These are phyloP conservation scores for Bisporella sp. DNA, from an alignment of 2,329 filamentous ascomycete genomes.

Conservation along the genomic window DNA sequence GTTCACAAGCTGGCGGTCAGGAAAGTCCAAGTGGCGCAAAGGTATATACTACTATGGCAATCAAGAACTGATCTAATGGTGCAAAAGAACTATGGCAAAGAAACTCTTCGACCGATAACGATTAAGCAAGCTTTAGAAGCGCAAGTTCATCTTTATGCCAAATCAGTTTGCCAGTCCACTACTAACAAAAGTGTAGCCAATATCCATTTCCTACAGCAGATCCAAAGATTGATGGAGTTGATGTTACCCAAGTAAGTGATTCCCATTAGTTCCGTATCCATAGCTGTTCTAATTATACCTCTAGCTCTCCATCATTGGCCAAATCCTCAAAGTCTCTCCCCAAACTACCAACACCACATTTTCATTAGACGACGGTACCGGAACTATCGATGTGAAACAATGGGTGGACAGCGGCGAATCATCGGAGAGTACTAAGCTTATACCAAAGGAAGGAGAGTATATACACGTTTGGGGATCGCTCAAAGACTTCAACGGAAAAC, in stretches of 20 bases:
- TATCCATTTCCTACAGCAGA: conserved; percentile 65
- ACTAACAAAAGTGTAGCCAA: conserved; percentile 1
- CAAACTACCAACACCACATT: conserved; percentile 90
- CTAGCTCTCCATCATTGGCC: conserved; percentile 79
- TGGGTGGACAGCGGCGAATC: conserved; percentile 53
- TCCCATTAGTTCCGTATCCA: not conserved
- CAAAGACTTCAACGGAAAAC: conserved; percentile 77
- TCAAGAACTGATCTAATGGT: not conserved
- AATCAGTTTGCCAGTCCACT: not conserved
- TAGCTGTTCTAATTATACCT: conserved; percentile 1
- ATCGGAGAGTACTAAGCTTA: conserved; percentile 37
- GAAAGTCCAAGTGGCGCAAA: conserved; percentile 37
- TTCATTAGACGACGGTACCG: conserved; percentile 91
- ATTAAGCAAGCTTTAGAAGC: conserved; percentile 91
- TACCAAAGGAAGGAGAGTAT: conserved; percentile 65
- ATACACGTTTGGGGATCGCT: conserved; percentile 81
- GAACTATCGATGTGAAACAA: conserved; percentile 82
- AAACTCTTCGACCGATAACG: conserved; percentile 86
- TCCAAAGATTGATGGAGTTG: conserved; percentile 74
- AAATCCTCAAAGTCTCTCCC: conserved; percentile 79
- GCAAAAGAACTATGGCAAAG: conserved; percentile 53
- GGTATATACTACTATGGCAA: conserved; percentile 26
- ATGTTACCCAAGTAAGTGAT: conserved; percentile 50
- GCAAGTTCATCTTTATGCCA: conserved; percentile 8
- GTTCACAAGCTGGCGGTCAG: conserved; percentile 54